These are phyloP conservation scores for Pseudonitzschia multiseries DNA, from an alignment of 108 stramenopile species.

Conservation along the genomic window DNA sequence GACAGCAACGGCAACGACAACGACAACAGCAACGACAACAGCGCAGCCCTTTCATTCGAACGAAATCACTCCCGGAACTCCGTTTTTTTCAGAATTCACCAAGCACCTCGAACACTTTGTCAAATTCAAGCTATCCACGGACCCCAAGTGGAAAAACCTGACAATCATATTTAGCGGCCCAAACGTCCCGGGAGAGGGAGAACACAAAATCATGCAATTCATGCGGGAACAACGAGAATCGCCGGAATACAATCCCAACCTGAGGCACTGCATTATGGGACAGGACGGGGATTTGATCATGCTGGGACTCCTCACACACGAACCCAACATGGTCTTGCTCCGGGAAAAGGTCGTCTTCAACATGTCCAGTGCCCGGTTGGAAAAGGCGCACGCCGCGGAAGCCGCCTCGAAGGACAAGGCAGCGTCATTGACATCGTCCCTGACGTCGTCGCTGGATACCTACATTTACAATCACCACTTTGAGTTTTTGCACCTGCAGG, in stretches of 20 bases:
- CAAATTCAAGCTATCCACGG: slow-evolving; percentile 63
- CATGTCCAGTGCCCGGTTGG: slow-evolving; percentile 25
- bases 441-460: slow-evolving; percentile 25
- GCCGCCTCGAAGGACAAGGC: slow-evolving; percentile 40
- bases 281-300: slow-evolving; percentile 99
- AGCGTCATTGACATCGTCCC: not conserved
- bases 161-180: slow-evolving; percentile 93
- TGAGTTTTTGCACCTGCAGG: slow-evolving; percentile 93
- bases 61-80: slow-evolving; percentile 98
- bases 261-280: slow-evolving; percentile 97
- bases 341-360: slow-evolving; percentile 94
- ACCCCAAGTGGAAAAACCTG: slow-evolving; percentile 82
- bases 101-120: slow-evolving; percentile 70
- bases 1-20: slow-evolving; percentile 18
- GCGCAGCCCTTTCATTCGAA: slow-evolving; percentile 92
- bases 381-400: slow-evolving; percentile 29
- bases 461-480: slow-evolving; percentile 91
- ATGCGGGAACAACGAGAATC: slow-evolving; percentile 73
- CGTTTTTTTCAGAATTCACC: slow-evolving; percentile 87
- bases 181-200: slow-evolving; percentile 99
- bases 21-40: slow-evolving; percentile 15
- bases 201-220: slow-evolving; percentile 99
- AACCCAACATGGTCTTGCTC: slow-evolving; percentile 91
- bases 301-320: slow-evolving; percentile 96
- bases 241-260: slow-evolving; percentile 86